Evolutionary conservation across 805 yeast species (phyloP).

Genomic region (Hanseniaspora meyeri): DNA sequence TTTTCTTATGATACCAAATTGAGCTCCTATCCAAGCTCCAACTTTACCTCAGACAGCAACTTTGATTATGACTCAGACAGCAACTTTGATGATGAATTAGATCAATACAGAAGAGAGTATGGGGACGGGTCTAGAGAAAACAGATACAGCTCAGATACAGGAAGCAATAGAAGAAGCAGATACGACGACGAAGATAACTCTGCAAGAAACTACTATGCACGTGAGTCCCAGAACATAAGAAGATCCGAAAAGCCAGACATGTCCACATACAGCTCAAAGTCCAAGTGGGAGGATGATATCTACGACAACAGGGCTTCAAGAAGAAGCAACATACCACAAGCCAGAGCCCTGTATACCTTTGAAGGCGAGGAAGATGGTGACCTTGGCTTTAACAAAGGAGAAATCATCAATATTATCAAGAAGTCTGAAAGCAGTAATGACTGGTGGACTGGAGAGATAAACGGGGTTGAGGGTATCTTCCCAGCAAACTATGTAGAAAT

Average conservation of each 20-base stretch:
- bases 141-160: not conserved
- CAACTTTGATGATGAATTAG: slow-evolving; percentile 14
- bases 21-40: slow-evolving; percentile 21
- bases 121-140: slow-evolving; percentile 15
- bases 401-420: slow-evolving; percentile 73
- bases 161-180: slow-evolving; percentile 18
- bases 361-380: slow-evolving; percentile 92
- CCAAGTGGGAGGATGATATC: slow-evolving; percentile 82
- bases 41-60: slow-evolving; percentile 19
- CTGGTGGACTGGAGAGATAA: slow-evolving; percentile 96
- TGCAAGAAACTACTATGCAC: slow-evolving; percentile 32
- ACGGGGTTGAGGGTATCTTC: slow-evolving; percentile 80
- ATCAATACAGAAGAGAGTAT: slow-evolving; percentile 14
- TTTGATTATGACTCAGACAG: slow-evolving; percentile 21
- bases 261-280: slow-evolving; percentile 18
- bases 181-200: slow-evolving; percentile 30
- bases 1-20: slow-evolving; percentile 47
- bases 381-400: slow-evolving; percentile 86
- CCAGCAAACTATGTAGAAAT: slow-evolving; percentile 95
- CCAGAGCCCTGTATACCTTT: slow-evolving; percentile 78
- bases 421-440: slow-evolving; percentile 83
- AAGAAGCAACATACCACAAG: slow-evolving; percentile 44
- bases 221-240: slow-evolving; percentile 15
- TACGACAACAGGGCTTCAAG: slow-evolving; percentile 49
- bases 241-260: slow-evolving; percentile 4